These are phyloP conservation scores for Solanum appendiculatum DNA, from an alignment of 257 asterid genomes.

Conservation along the genomic window DNA sequence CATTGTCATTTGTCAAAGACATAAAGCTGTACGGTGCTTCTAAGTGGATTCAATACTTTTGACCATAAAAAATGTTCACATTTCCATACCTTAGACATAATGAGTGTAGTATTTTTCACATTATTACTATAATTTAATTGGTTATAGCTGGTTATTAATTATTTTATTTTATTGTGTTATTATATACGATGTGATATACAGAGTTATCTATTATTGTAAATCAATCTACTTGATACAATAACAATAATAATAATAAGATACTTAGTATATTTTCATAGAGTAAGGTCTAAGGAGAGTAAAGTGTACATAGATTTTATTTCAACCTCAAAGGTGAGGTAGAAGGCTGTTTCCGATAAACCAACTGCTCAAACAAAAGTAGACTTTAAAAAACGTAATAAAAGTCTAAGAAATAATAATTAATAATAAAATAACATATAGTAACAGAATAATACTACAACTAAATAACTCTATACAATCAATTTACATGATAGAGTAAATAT, in stretches of 20 bases:
- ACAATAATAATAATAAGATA: too few species aligned
- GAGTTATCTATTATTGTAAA: not conserved
- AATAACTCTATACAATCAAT: not conserved
- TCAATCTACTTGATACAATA: not conserved
- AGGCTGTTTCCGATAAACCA: accelerated
- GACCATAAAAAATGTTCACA: not conserved
- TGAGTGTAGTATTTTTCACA: not conserved
- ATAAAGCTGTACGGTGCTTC: not conserved
- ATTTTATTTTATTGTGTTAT: not conserved
- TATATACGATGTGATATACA: not conserved
- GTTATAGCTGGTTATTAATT: not conserved
- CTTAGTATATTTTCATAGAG: too few species aligned
- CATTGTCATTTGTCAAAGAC: not conserved
- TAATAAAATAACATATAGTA: too few species aligned
- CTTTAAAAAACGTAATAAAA: not conserved
- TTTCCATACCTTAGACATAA: not conserved
- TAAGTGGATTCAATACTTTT: not conserved
- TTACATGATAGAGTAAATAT: not conserved
- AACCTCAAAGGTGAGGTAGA: not conserved
- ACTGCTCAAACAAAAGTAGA: accelerated
- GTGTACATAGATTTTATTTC: not conserved
- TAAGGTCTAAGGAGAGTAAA: too few species aligned
- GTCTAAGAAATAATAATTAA: not conserved
- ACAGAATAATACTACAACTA: not conserved
- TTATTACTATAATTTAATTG: not conserved